phyloP scores from a whole-genome alignment of 1,139 yeast genomes.

The Geotrichum carabidarum region DNA sequence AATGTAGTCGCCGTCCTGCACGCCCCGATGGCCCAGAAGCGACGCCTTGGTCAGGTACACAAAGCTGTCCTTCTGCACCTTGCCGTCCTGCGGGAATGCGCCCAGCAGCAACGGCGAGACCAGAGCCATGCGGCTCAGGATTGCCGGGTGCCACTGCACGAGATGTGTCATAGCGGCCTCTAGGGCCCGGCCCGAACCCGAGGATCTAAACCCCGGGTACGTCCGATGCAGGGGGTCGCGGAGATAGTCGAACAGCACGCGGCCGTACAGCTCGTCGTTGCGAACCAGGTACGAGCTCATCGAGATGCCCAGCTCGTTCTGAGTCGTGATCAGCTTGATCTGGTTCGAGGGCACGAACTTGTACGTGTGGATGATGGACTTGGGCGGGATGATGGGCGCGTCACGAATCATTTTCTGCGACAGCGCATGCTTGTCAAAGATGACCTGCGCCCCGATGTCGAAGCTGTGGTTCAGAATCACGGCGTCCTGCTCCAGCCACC shows the following conservation, averaged over 20 bases:
- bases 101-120: constrained; percentile 34
- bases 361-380: constrained; percentile 68
- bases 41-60: constrained; percentile 28
- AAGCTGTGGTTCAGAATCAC: constrained; percentile 63
- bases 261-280: constrained; percentile 57
- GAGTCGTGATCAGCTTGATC: constrained; percentile 59
- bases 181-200: constrained; percentile 44
- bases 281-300: constrained; percentile 63
- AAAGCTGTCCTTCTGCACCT: constrained; percentile 25
- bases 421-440: constrained; percentile 55
- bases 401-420: constrained; percentile 60
- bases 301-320: constrained; percentile 56
- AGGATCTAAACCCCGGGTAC: constrained; percentile 59
- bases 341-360: constrained; percentile 53
- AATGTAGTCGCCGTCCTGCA: constrained; percentile 22
- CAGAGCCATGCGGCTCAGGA: constrained; percentile 62
- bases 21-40: constrained; percentile 22
- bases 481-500: constrained; percentile 80
- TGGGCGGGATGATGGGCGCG: constrained; percentile 47
- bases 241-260: constrained; percentile 65
- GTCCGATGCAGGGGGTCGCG: constrained; percentile 59
- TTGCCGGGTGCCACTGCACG: constrained; percentile 87
- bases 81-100: constrained; percentile 28
- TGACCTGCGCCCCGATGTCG: constrained; percentile 42
- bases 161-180: constrained; percentile 61